A percentile compares a stretch with the other conserved stretches of the same genome.
These are phyloP conservation scores for Cyathus striatus DNA, from an alignment of 768 basidiomycete species.

Conservation along the genomic window DNA sequence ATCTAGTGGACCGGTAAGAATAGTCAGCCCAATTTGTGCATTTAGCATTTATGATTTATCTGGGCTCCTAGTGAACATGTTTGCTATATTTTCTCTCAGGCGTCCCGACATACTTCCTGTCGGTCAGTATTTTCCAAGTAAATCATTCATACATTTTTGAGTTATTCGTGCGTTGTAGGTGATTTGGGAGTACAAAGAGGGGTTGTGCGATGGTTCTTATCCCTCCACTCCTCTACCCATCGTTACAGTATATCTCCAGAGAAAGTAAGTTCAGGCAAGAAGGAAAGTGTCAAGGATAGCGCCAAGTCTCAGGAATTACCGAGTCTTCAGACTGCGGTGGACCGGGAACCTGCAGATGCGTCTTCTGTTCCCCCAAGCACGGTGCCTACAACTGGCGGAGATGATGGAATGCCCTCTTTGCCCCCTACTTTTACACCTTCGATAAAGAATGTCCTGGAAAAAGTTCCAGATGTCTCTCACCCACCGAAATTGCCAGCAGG, in stretches of 20 bases:
- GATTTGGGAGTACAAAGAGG: slow-evolving; percentile 85
- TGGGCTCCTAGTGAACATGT: slow-evolving; percentile 77
- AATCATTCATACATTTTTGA: neutral
- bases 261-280: slow-evolving; percentile 26
- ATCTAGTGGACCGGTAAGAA: neutral
- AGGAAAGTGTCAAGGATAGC: slow-evolving; percentile 6
- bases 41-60: no score
- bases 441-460: slow-evolving; percentile 49
- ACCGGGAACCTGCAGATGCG: slow-evolving; percentile 18
- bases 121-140: slow-evolving; percentile 14
- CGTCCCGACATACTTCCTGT: slow-evolving; percentile 72
- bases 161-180: slow-evolving; percentile 33
- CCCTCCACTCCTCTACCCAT: slow-evolving; percentile 51
- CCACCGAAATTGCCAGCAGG: slow-evolving; percentile 49
- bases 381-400: slow-evolving; percentile 1
- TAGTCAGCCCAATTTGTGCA: neutral
- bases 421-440: slow-evolving; percentile 68
- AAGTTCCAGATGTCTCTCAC: slow-evolving; percentile 14
- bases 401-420: slow-evolving; percentile 27
- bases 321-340: no score
- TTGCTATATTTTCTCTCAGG: slow-evolving; percentile 81
- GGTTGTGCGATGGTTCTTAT: slow-evolving; percentile 61
- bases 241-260: slow-evolving; percentile 44
- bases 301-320: no score
- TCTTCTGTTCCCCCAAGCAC: slow-evolving; percentile 31